Percentiles rank a stretch among this genome's conserved stretches.
Evolutionary conservation across 2,329 filamentous ascomycete genomes (phyloP).

Genomic region (Paecilomyces niveus): DNA sequence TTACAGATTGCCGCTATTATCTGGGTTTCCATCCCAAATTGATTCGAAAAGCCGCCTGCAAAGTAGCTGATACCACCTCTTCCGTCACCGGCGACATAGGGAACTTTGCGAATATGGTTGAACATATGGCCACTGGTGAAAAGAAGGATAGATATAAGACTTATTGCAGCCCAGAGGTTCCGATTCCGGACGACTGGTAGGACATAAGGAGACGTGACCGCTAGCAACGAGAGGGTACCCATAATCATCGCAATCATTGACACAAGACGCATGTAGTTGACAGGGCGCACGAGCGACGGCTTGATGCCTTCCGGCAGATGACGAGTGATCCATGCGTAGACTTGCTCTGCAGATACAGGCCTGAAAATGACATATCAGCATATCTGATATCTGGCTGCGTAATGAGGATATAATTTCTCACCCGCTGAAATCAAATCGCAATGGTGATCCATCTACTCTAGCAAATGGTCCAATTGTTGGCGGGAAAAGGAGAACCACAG

Average conservation of each 20-base stretch:
- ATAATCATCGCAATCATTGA: constrained; percentile 61
- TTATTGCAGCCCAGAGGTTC: constrained; percentile 88
- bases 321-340: constrained; percentile 71
- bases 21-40: constrained; percentile 91
- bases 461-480: constrained; percentile 78
- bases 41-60: constrained; percentile 83
- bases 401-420: constrained; percentile 37
- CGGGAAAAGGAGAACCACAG: constrained; percentile 79
- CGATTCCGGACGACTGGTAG: constrained; percentile 79
- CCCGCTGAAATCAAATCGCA: constrained; percentile 84
- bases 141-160: constrained; percentile 78
- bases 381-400: not conserved
- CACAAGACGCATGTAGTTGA: constrained; percentile 77
- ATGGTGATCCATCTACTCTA: constrained; percentile 58
- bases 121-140: constrained; percentile 99
- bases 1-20: constrained; percentile 90
- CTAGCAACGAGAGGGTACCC: constrained; percentile 60
- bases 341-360: constrained; percentile 65
- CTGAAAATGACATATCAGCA: constrained; percentile 35
- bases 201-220: constrained; percentile 69
- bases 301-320: constrained; percentile 73
- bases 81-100: constrained; percentile 81
- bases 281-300: constrained; percentile 70
- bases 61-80: constrained; percentile 85
- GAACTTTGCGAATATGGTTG: constrained; percentile 94